A percentile compares a stretch with the other conserved stretches of the same genome.
These are phyloP conservation scores for Nemania serpens DNA, from an alignment of 2,329 filamentous ascomycete genomes.

Conservation along the genomic window DNA sequence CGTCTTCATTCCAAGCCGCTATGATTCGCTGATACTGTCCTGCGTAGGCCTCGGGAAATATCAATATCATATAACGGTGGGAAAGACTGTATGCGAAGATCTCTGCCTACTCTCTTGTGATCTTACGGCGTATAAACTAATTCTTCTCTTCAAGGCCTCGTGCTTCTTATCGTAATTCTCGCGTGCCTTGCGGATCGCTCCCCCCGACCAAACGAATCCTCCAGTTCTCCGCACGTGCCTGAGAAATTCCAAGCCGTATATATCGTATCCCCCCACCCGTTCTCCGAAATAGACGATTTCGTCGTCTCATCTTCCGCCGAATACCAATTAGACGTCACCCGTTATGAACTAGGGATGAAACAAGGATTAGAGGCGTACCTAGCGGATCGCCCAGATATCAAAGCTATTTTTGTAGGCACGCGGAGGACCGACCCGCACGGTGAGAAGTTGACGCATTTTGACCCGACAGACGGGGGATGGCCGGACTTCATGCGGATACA, in stretches of 20 bases:
- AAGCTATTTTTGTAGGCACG: slow-evolving; percentile 86
- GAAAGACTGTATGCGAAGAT: slow-evolving; percentile 72
- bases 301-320: slow-evolving; percentile 66
- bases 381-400: slow-evolving; percentile 63
- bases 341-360: slow-evolving; percentile 74
- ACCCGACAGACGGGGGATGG: slow-evolving; percentile 87
- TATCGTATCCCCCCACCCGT: slow-evolving; percentile 83
- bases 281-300: slow-evolving; percentile 84
- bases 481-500: slow-evolving; percentile 91
- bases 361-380: slow-evolving; percentile 80
- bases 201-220: slow-evolving; percentile 34
- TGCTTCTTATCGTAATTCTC: slow-evolving; percentile 86
- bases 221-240: slow-evolving; percentile 44
- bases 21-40: slow-evolving; percentile 2
- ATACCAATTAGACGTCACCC: slow-evolving; percentile 78
- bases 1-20: neutral
- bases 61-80: slow-evolving; percentile 96
- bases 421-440: slow-evolving; percentile 92
- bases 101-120: neutral
- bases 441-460: slow-evolving; percentile 76
- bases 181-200: slow-evolving; percentile 57
- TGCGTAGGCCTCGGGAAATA: slow-evolving; percentile 70
- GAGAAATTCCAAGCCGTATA: slow-evolving; percentile 77
- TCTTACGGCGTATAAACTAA: neutral
- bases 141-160: slow-evolving; percentile 55